Base-by-base conservation (phyloP, 768 basidiomycete species). In the Crassisporium funariophilum region DNA sequence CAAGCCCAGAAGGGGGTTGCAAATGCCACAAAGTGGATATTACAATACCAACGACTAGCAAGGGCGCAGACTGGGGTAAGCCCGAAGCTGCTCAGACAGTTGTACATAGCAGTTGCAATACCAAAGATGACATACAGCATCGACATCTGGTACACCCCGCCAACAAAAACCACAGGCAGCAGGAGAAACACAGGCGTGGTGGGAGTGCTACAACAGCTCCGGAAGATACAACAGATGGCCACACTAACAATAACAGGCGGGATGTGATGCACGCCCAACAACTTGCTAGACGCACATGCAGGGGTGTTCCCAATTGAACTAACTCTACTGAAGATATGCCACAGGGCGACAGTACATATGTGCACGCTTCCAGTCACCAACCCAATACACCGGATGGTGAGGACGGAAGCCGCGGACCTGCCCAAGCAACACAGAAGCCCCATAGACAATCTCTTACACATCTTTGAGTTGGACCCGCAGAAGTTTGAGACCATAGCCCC, bases 201-300 rank as follows among this genome's bases (percentile, higher is more conserved):
- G 9, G 23, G 16, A 29, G 46, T 37, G 1, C 36, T 52, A 13
- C 17, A 20, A 22, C 17, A 31, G 5, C 6, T 52, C n/a, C 31
- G 15, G 3, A 37, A 34, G 27, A 20, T 55, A 10, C 54, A 55
- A 19, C 15, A 44, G 5, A 49, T 49, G 5, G 50, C 54, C 0
- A 43, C 50, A 1, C 19, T 29, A 29, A 13, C 27, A 68, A 73
- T 49, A 12, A 35, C 50, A 31, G 54, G 54, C 1, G 50, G 35
- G 7, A 27, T 52, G 5, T 11, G 43, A 1, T 41, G 43, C 0
- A 48, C 47, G 3, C 46, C 50, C 0, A 52, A 17, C 13, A 44
- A 48, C 2, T 46, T 55, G 2, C 34, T 49, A 1, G 54, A 55
- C 27, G 12, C 39, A 8, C 53, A 55, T 21, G 41, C 53, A 24